A percentile compares a stretch with the other conserved stretches of the same genome.
These are phyloP conservation scores for Entomortierella chlamydospora DNA, from an alignment of 192 early-diverging fungal genomes.

Conservation along the genomic window DNA sequence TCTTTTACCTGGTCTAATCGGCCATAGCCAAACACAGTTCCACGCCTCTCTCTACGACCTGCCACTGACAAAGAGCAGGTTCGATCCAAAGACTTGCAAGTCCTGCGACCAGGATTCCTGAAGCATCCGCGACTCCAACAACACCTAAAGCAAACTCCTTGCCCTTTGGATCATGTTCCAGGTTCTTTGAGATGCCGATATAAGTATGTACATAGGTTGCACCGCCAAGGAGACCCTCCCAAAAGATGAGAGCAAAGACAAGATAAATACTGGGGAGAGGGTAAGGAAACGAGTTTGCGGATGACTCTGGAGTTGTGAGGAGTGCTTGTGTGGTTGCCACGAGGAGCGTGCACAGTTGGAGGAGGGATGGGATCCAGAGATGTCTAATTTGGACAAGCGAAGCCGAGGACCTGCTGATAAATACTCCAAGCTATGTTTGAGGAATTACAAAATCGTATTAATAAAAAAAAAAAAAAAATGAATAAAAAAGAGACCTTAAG, in stretches of 20 bases:
- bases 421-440: constrained; percentile 50
- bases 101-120: constrained; percentile 54
- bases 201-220: constrained; percentile 59
- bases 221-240: constrained; percentile 58
- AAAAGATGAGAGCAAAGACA: constrained; percentile 53
- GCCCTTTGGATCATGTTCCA: constrained; percentile 45
- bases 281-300: background rate
- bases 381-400: constrained; percentile 31
- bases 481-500: background rate
- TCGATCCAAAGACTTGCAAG: constrained; percentile 54
- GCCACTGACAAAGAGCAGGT: constrained; percentile 44
- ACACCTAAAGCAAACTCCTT: constrained; percentile 58
- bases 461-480: constrained; percentile 1
- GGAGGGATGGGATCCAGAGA: constrained; percentile 54
- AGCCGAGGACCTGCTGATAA: constrained; percentile 55
- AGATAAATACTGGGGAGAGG: constrained; percentile 52
- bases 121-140: constrained; percentile 55
- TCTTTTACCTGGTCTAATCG: background rate
- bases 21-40: constrained; percentile 42
- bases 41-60: constrained; percentile 36
- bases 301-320: background rate
- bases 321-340: constrained; percentile 44
- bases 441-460: background rate
- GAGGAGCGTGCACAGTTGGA: constrained; percentile 40
- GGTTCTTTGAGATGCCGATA: constrained; percentile 38